These are phyloP conservation scores for Xerocomus minutiporus DNA, from an alignment of 1,284 basidiomycete genomes.

Conservation along the genomic window DNA sequence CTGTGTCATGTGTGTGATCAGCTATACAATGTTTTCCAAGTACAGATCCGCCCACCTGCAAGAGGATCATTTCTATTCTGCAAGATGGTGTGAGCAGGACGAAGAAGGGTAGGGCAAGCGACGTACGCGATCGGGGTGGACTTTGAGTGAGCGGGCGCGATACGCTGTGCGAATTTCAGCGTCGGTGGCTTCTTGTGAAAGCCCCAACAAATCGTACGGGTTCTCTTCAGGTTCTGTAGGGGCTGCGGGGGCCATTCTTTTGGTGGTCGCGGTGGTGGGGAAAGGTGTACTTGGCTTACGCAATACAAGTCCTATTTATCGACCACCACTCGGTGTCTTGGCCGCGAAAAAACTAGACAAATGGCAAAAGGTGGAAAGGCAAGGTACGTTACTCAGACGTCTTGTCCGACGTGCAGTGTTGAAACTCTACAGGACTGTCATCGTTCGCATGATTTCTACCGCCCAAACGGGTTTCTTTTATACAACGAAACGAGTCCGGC, in stretches of 20 bases:
- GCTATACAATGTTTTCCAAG: not conserved
- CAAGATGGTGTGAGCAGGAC: constrained; percentile 6
- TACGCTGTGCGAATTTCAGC: constrained; percentile 83
- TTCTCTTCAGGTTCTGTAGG: constrained; percentile 50
- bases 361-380: constrained; percentile 49
- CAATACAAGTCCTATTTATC: constrained; percentile 5
- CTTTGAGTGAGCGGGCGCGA: constrained; percentile 76
- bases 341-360: not conserved
- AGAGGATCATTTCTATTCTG: constrained; percentile 78
- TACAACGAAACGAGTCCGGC: constrained; percentile 69
- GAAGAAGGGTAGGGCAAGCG: constrained; percentile 1
- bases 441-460: constrained; percentile 83
- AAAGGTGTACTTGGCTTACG: constrained; percentile 6
- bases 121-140: constrained; percentile 83
- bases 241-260: constrained; percentile 22
- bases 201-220: constrained; percentile 72
- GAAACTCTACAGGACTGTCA: constrained; percentile 59
- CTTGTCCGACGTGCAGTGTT: not conserved
- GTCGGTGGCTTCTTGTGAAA: constrained; percentile 69
- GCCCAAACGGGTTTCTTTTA: constrained; percentile 90
- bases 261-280: not conserved
- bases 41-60: constrained; percentile 47
- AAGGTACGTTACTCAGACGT: constrained; percentile 36
- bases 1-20: constrained; percentile 31
- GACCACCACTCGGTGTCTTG: not conserved